These are phyloP conservation scores for Tricharina praecox DNA, from an alignment of 495 filamentous ascomycete species.

Conservation along the genomic window DNA sequence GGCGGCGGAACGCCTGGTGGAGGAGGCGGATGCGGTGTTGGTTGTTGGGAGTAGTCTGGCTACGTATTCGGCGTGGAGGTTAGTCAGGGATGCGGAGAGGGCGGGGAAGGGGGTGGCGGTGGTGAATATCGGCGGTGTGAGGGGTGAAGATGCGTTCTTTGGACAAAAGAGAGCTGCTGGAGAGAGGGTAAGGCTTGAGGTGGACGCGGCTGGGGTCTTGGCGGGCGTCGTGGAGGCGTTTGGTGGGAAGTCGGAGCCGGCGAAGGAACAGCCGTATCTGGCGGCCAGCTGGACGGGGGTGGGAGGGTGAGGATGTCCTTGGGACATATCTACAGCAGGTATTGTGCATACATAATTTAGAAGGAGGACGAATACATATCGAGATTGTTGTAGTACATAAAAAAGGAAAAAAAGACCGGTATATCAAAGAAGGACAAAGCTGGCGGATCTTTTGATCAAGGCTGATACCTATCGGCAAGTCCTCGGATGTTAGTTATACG, in stretches of 20 bases:
- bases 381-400: too few relatives aligned
- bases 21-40: slow-evolving; percentile 54
- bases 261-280: too few relatives aligned
- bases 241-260: neutral
- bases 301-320: too few relatives aligned
- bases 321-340: too few relatives aligned
- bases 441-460: too few relatives aligned
- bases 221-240: slow-evolving; percentile 15
- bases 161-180: slow-evolving; percentile 6
- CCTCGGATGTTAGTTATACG: too few relatives aligned
- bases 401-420: too few relatives aligned
- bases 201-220: slow-evolving; percentile 14
- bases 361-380: too few relatives aligned
- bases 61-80: slow-evolving; percentile 84
- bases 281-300: too few relatives aligned
- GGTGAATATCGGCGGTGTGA: slow-evolving; percentile 66
- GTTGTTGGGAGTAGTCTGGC: slow-evolving; percentile 79
- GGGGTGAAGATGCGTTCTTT: slow-evolving; percentile 60
- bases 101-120: slow-evolving; percentile 70
- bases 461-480: too few relatives aligned
- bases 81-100: slow-evolving; percentile 68
- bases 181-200: slow-evolving; percentile 19
- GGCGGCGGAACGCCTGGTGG: slow-evolving; percentile 64
- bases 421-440: too few relatives aligned
- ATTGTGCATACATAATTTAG: too few relatives aligned